Conservation (phyloP, 495 filamentous ascomycete genomes). For the Lasiosphaeria miniovina region DNA sequence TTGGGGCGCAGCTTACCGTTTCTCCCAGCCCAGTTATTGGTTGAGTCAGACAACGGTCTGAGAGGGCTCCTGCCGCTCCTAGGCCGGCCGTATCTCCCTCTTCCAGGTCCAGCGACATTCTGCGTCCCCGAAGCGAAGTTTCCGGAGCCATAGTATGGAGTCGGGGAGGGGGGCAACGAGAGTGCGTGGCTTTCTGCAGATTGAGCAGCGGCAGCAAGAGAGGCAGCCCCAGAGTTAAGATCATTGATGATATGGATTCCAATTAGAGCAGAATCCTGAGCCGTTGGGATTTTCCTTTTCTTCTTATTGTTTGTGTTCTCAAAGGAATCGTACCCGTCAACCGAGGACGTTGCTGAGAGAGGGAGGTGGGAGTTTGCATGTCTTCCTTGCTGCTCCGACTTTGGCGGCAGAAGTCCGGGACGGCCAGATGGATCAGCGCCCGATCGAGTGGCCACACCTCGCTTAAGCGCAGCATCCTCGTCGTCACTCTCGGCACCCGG, state of each 20-base stretch:
- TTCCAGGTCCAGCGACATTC: constrained; percentile 72
- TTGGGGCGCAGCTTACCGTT: constrained; percentile 41
- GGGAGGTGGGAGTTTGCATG: constrained; percentile 44
- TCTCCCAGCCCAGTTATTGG: constrained; percentile 52
- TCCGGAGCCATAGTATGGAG: constrained; percentile 36
- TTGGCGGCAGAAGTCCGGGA: constrained; percentile 23
- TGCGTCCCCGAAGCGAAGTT: constrained; percentile 47
- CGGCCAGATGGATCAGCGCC: constrained; percentile 27
- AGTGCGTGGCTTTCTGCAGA: constrained; percentile 32
- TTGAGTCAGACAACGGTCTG: constrained; percentile 48
- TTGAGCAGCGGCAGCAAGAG: constrained; percentile 24
- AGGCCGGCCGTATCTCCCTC: constrained; percentile 72
- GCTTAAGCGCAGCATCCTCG: constrained; percentile 19
- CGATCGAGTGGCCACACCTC: constrained; percentile 22
- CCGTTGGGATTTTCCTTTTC: constrained; percentile 94
- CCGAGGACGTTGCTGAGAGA: constrained; percentile 52
- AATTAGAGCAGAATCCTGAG: constrained; percentile 57
- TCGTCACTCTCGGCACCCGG: constrained; percentile 38
- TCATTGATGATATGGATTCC: constrained; percentile 53
- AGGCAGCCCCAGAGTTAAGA: constrained; percentile 30
- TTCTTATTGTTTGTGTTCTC: constrained; percentile 99
- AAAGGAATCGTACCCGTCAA: constrained; percentile 93
- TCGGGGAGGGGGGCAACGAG: constrained; percentile 34
- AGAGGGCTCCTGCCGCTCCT: constrained; percentile 66
- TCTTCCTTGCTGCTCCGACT: constrained; percentile 33